Percentiles rank a stretch among this genome's conserved stretches.
These are phyloP conservation scores for Ophiostoma montium DNA, from an alignment of 2,329 filamentous ascomycete genomes.

Conservation along the genomic window DNA sequence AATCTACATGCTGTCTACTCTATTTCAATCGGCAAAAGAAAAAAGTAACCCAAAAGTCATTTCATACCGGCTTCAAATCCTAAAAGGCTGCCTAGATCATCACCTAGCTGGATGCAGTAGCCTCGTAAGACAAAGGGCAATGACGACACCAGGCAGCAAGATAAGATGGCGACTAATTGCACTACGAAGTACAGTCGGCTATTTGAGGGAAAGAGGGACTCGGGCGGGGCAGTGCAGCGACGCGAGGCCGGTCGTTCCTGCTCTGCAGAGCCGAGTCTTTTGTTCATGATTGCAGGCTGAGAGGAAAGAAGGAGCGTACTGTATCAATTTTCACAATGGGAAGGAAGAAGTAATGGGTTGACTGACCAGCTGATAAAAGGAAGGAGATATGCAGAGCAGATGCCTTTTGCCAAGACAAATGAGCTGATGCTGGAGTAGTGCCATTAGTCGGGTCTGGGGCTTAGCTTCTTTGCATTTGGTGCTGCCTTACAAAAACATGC, in stretches of 20 bases:
- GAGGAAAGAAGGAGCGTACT: not conserved
- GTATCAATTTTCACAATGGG: not conserved
- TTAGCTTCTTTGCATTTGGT: not conserved
- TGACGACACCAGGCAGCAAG: conserved; percentile 2
- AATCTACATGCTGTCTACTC: too few species aligned
- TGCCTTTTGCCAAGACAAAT: too few species aligned
- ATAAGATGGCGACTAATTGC: not conserved
- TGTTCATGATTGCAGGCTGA: too few species aligned
- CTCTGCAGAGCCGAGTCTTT: too few species aligned
- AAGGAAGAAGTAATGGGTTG: too few species aligned
- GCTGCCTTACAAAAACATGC: not conserved
- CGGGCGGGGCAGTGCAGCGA: not conserved
- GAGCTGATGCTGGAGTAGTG: not conserved
- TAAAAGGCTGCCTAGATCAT: not conserved
- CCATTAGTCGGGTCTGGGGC: not conserved
- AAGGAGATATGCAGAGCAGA: too few species aligned
- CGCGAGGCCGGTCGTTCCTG: too few species aligned
- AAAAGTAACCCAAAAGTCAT: not conserved
- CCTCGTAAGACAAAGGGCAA: not conserved
- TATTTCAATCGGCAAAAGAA: not conserved
- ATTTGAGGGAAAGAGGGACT: not conserved
- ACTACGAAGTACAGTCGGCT: conserved; percentile 1
- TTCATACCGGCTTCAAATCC: not conserved
- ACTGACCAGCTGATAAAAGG: too few species aligned
- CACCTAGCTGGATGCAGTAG: not conserved